These are phyloP conservation scores for Eimeria acervulina DNA, from an alignment of 169 alveolate species.

Conservation along the genomic window DNA sequence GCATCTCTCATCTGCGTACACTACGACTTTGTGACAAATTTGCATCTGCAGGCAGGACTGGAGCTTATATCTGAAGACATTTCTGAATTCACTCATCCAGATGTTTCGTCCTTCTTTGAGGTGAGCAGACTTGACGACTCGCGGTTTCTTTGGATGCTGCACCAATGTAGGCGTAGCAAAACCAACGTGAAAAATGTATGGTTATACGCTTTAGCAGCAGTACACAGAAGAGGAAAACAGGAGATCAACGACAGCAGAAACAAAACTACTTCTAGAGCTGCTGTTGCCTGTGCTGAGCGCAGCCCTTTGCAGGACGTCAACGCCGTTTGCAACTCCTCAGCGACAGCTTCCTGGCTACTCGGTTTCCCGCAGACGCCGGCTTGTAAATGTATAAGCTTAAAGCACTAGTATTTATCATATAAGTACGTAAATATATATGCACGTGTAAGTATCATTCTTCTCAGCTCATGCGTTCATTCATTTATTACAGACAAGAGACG, in stretches of 20 bases:
- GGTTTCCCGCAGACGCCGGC: neutral
- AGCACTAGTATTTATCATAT: neutral
- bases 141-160: neutral
- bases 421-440: neutral
- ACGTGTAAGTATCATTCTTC: neutral
- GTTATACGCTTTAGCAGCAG: neutral
- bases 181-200: neutral
- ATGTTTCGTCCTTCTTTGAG: neutral
- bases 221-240: neutral
- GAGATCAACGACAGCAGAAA: neutral
- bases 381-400: neutral
- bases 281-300: neutral
- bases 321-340: neutral
- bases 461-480: neutral
- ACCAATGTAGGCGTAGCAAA: neutral
- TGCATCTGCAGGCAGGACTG: constrained; percentile 41
- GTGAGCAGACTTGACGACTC: neutral
- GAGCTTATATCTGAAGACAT: neutral
- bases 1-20: neutral
- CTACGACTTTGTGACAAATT: neutral
- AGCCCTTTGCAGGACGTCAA: neutral
- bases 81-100: constrained; percentile 1
- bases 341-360: constrained; percentile 17
- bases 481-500: neutral
- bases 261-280: neutral